phyloP scores from a whole-genome alignment of 257 asterid species.

The Ilex asprella region DNA sequence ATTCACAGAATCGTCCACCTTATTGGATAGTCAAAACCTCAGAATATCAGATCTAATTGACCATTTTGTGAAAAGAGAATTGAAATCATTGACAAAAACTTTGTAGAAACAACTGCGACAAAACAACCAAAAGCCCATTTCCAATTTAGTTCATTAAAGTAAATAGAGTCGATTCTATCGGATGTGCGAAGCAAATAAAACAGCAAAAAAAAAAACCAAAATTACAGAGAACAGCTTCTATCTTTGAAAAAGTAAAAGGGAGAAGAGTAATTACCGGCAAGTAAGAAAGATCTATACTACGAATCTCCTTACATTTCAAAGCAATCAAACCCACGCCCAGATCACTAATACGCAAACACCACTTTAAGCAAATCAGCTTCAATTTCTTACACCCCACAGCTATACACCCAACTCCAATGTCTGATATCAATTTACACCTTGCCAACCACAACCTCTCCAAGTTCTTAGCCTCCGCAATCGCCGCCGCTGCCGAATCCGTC shows the following conservation, averaged over 20 bases:
- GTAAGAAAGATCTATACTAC: conserved; percentile 30
- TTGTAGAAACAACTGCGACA: too few species aligned
- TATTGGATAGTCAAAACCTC: too few species aligned
- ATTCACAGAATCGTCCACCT: too few species aligned
- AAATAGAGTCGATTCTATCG: too few species aligned
- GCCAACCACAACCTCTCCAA: conserved; percentile 31
- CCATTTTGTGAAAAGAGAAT: too few species aligned
- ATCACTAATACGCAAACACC: conserved; percentile 38
- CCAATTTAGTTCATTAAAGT: too few species aligned
- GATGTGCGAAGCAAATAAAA: too few species aligned
- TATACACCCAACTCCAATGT: conserved; percentile 39
- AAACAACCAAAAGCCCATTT: background rate
- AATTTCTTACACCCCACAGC: conserved; percentile 41
- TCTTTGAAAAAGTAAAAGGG: too few species aligned
- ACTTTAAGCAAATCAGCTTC: conserved; percentile 26
- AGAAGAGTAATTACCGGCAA: conserved; percentile 24
- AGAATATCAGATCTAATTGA: too few species aligned
- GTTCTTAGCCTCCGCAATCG: conserved; percentile 33
- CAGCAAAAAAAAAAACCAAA: background rate
- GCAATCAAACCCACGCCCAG: conserved; percentile 41
- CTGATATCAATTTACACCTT: conserved; percentile 34
- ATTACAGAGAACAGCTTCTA: too few species aligned
- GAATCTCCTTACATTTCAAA: conserved; percentile 29
- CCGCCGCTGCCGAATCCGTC: conserved; percentile 27
- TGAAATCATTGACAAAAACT: too few species aligned